These are phyloP conservation scores for Teunomyces gatunensis DNA, from an alignment of 805 yeast species.

Conservation along the genomic window DNA sequence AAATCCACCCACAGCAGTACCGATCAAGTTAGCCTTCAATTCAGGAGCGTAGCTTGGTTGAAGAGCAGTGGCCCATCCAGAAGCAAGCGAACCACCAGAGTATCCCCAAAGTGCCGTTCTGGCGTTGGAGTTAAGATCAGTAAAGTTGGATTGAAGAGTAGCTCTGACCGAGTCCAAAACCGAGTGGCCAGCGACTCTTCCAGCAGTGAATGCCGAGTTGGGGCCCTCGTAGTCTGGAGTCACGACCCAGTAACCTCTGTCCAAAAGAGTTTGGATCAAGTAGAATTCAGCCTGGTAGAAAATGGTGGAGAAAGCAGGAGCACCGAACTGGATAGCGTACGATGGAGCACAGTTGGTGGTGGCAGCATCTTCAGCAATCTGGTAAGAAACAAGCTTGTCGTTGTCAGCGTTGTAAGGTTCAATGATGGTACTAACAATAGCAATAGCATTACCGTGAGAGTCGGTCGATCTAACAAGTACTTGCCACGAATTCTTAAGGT, in stretches of 20 bases:
- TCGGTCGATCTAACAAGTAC: constrained; percentile 16
- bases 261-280: constrained; percentile 11
- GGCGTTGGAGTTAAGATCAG: constrained; percentile 21
- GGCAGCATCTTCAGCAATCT: constrained; percentile 29
- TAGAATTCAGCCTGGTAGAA: constrained; percentile 15
- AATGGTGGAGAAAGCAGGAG: constrained; percentile 11
- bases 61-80: constrained; percentile 37
- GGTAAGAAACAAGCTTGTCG: constrained; percentile 25
- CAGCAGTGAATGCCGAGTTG: constrained; percentile 30
- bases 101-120: constrained; percentile 31
- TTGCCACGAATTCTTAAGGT: constrained; percentile 13
- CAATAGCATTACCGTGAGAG: constrained; percentile 23
- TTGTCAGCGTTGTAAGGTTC: constrained; percentile 29
- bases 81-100: constrained; percentile 39
- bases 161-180: constrained; percentile 32
- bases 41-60: constrained; percentile 40
- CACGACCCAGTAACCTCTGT: constrained; percentile 32
- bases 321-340: constrained; percentile 18
- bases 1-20: constrained; percentile 37
- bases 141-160: constrained; percentile 15
- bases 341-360: constrained; percentile 26
- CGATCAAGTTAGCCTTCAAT: constrained; percentile 19
- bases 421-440: constrained; percentile 24
- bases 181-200: constrained; percentile 29
- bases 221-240: constrained; percentile 38